Evolutionary conservation across 306 rosid species (phyloP).

Genomic region (Macrotyloma uniflorum): DNA sequence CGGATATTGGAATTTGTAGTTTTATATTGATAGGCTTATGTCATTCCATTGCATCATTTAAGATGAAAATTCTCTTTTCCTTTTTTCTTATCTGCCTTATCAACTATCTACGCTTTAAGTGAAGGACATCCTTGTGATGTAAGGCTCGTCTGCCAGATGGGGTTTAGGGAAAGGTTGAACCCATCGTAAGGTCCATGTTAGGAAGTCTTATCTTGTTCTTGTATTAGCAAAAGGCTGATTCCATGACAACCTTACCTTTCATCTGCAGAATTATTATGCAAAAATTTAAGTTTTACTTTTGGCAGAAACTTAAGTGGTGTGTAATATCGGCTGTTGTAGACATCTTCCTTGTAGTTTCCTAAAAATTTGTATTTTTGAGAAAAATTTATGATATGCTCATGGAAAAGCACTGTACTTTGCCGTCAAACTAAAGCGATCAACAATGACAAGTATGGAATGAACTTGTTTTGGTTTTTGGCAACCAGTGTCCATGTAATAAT

Average conservation of each 20-base stretch:
- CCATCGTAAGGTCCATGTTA: neutral
- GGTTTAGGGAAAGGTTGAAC: slow-evolving; percentile 22
- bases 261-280: neutral
- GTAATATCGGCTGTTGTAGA: neutral
- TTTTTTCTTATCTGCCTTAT: neutral
- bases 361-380: neutral
- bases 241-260: neutral
- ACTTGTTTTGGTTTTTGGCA: neutral
- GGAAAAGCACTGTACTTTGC: neutral
- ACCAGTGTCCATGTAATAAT: neutral
- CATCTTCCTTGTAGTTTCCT: neutral
- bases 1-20: slow-evolving; percentile 19
- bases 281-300: neutral
- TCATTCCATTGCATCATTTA: slow-evolving; percentile 22
- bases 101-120: neutral
- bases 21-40: neutral
- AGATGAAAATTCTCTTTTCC: neutral
- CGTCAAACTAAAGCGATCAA: slow-evolving; percentile 18
- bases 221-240: neutral
- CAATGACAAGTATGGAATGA: neutral
- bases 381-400: neutral
- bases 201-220: slow-evolving; percentile 11
- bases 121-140: neutral
- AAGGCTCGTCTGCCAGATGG: neutral
- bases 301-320: slow-evolving; percentile 8